Evolutionary conservation across 352 stramenopile species (phyloP), one percentile per base, ranked within the genome.

Genomic region (Plasmopara muralis): DNA sequence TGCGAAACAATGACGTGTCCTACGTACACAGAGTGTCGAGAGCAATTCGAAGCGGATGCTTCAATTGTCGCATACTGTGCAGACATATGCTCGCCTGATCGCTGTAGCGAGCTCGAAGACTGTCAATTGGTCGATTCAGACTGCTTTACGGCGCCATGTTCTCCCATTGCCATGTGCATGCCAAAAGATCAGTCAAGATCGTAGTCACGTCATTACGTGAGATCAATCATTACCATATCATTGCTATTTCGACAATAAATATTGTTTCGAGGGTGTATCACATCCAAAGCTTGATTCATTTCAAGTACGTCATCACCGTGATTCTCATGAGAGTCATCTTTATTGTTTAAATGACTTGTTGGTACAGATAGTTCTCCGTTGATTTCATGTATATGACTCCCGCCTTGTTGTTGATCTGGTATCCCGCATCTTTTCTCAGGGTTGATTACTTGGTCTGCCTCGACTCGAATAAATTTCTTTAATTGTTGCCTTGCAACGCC

Each of bases 121-220:
- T 85, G 74, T 25, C 50, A 83, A 49, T 59, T 84, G 6, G 45
- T 77, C 0, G 57, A 76, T 12, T 55, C 55, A 0, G 69, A 74
- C 34, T 87, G 76, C 58, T 82, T 60, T 62, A 84, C 71, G 7
- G 73, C 71, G 8, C 71, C 73, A 5, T 85, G 73, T 46, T 76
- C 76, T 31, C 68, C 66, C 3, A 65, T 83, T 37, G 73, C 73
- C 12, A 80, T 74, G 44, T 87, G 76, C 49, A 48, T 87, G 16
- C 52, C 63, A 2, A 70, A 75, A 41, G 44, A 57, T 1, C 47
- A 62, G 18, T 50, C 68, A 8, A 53, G 16, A 33, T 31, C 9
- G 6, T 30, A 6, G 4, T 29, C 28, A 9, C 15, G 15, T 25
- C 39, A 15, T 47, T 47, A 47, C 28, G 60, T 68, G 2, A 65